Evolutionary conservation across 768 basidiomycete genomes (phyloP).

Genomic region (Tricholoma hemisulphureum): DNA sequence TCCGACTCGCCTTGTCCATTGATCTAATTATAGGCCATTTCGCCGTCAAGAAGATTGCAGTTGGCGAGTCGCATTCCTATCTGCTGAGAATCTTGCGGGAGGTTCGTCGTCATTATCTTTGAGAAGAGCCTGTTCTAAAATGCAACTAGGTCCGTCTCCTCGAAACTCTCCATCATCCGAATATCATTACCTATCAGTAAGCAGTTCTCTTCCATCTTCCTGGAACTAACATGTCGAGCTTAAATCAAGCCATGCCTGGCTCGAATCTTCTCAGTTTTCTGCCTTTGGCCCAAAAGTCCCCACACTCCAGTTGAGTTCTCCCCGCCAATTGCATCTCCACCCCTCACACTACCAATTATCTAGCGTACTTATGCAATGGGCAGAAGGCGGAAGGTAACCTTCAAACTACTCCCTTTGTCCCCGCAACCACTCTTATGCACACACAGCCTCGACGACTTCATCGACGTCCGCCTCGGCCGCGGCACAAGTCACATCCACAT

Average conservation of each 20-base stretch:
- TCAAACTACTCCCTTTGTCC: background rate
- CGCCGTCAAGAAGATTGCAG: conserved; percentile 95
- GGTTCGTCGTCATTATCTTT: conserved; percentile 32
- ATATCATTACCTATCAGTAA: conserved; percentile 90
- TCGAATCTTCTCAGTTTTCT: conserved; percentile 84
- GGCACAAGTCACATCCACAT: conserved; percentile 48
- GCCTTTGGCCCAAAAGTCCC: conserved; percentile 86
- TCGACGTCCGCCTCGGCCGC: conserved; percentile 74
- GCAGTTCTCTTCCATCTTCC: conserved; percentile 8
- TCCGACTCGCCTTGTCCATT: background rate
- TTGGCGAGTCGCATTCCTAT: conserved; percentile 87
- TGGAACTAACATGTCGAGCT: conserved; percentile 1
- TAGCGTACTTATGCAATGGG: conserved; percentile 92
- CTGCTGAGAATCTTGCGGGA: conserved; percentile 80
- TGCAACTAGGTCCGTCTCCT: conserved; percentile 67
- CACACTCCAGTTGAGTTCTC: conserved; percentile 70
- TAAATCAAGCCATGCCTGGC: conserved; percentile 72
- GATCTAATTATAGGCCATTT: conserved; percentile 58
- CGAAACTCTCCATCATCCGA: conserved; percentile 84
- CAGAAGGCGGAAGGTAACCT: conserved; percentile 71
- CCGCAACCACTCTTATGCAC: background rate
- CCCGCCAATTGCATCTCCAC: background rate
- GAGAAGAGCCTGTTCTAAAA: background rate
- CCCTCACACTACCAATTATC: background rate
- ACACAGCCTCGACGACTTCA: conserved; percentile 78